phyloP scores from a whole-genome alignment of 768 basidiomycete genomes.

The Leccinum imitatum region DNA sequence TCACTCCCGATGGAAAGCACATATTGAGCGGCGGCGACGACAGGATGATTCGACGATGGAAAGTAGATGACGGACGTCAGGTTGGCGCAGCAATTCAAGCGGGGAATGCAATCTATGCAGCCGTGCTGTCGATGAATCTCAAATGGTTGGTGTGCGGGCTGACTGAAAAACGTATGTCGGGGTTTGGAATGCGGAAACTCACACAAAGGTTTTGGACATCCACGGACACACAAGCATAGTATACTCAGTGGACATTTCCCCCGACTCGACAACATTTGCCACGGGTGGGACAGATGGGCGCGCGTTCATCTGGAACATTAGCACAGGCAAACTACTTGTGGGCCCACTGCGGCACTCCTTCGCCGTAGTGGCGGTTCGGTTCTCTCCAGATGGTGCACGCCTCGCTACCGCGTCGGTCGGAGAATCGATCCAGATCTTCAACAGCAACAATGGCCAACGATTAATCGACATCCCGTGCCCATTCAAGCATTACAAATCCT shows the following conservation, averaged over 20 bases:
- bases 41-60: too few relatives aligned
- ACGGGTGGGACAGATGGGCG: background rate
- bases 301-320: background rate
- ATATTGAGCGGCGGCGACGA: background rate
- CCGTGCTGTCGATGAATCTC: too few relatives aligned
- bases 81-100: too few relatives aligned
- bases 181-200: background rate
- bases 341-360: background rate
- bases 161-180: background rate
- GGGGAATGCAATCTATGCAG: too few relatives aligned
- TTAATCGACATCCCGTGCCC: background rate
- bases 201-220: background rate
- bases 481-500: background rate
- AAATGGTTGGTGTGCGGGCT: background rate
- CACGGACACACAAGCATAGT: background rate
- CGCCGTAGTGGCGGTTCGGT: background rate
- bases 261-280: background rate
- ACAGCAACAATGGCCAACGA: background rate
- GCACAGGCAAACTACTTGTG: background rate
- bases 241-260: background rate
- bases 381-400: background rate
- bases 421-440: background rate
- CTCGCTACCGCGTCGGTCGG: background rate
- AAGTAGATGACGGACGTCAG: too few relatives aligned
- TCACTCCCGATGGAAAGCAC: background rate